These are phyloP conservation scores for Claviceps quebecensis DNA, from an alignment of 2,329 filamentous ascomycete species.

Conservation along the genomic window DNA sequence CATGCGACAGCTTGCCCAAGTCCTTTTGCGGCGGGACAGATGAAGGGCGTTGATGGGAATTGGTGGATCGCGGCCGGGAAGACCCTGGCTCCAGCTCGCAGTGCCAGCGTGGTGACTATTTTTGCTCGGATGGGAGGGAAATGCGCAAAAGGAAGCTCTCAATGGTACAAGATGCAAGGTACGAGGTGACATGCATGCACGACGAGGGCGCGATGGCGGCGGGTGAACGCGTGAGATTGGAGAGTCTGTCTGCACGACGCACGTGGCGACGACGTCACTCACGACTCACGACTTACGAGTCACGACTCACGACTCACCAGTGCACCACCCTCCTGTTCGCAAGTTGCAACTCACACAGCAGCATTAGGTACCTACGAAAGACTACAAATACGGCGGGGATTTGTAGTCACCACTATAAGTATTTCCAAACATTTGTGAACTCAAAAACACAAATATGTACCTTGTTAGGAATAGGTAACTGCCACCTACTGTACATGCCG, in stretches of 20 bases:
- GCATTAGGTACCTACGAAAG: no score
- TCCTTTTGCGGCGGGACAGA: not conserved
- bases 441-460: not conserved
- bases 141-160: not conserved
- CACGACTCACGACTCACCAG: not conserved
- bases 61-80: not conserved
- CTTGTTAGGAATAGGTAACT: not conserved
- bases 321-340: not conserved
- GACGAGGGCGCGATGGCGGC: not conserved
- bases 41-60: not conserved
- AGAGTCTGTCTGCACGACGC: not conserved
- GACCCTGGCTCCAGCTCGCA: slow-evolving; percentile 2
- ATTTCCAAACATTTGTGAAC: not conserved
- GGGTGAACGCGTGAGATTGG: not conserved
- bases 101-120: slow-evolving; percentile 6
- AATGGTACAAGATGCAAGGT: not conserved
- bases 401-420: no score
- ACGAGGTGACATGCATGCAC: not conserved
- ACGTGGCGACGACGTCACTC: slow-evolving; percentile 3
- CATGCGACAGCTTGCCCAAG: slow-evolving; percentile 7
- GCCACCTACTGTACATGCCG: not conserved
- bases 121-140: not conserved
- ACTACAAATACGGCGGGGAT: no score
- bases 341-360: not conserved
- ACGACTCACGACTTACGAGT: not conserved